Conservation (phyloP, 2,329 filamentous ascomycete genomes). For the Sclerotinia nivalis region DNA sequence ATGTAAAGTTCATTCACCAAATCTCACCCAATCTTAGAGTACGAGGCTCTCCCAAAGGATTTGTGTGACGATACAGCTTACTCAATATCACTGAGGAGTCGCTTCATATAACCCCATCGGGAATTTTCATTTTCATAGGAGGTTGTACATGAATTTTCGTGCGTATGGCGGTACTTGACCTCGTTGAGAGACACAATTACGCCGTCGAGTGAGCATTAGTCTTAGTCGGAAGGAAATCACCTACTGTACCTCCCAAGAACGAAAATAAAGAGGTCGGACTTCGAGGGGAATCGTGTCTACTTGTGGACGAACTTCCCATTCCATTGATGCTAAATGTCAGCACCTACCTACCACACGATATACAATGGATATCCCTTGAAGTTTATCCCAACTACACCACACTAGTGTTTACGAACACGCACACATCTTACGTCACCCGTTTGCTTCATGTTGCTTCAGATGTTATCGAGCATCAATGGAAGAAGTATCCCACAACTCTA, state of each 20-base stretch:
- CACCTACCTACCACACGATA: not conserved
- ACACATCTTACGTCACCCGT: not conserved
- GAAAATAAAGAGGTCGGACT: too few species aligned
- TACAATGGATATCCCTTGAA: not conserved
- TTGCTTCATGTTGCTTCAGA: not conserved
- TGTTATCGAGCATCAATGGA: not conserved
- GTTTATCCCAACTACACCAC: not conserved
- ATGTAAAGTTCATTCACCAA: not conserved
- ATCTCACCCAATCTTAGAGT: not conserved
- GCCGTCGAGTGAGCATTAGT: not conserved
- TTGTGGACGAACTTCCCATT: too few species aligned
- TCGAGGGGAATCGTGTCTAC: too few species aligned
- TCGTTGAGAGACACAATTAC: not conserved
- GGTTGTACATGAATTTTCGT: not conserved
- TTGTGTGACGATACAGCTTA: not conserved
- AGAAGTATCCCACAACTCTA: not conserved
- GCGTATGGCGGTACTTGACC: not conserved
- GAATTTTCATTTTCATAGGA: not conserved
- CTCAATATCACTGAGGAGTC: not conserved
- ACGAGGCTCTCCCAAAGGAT: not conserved
- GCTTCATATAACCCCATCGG: not conserved
- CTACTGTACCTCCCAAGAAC: not conserved
- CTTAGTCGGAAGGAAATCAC: too few species aligned
- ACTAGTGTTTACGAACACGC: not conserved
- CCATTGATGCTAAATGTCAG: not conserved